These are phyloP conservation scores for Stentor coeruleus DNA, from an alignment of 73 alveolate species.

Conservation along the genomic window DNA sequence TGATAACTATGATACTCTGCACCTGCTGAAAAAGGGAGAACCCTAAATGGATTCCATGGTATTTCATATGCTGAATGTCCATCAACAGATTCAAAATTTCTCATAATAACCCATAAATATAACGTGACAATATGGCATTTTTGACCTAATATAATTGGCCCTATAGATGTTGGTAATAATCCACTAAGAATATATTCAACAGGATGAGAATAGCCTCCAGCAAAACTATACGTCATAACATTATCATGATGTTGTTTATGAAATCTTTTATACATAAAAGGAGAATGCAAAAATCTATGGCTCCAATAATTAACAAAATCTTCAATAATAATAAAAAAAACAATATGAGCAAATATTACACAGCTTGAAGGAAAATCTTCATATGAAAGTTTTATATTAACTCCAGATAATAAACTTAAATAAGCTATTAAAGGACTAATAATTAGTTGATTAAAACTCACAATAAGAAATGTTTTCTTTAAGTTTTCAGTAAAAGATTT, in stretches of 20 bases:
- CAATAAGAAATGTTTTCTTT: slow-evolving; percentile 32
- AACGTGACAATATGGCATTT: background rate
- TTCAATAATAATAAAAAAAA: slow-evolving; percentile 48
- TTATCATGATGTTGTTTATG: slow-evolving; percentile 70
- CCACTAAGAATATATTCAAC: slow-evolving; percentile 55
- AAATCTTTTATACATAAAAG: slow-evolving; percentile 36
- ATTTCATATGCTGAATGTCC: slow-evolving; percentile 55
- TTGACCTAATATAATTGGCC: slow-evolving; percentile 17
- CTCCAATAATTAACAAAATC: slow-evolving; percentile 54
- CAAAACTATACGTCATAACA: slow-evolving; percentile 42
- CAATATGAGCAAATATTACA: slow-evolving; percentile 38
- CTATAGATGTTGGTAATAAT: slow-evolving; percentile 47
- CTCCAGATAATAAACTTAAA: background rate
- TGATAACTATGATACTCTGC: slow-evolving; percentile 66
- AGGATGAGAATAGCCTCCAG: slow-evolving; percentile 71
- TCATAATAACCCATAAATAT: background rate
- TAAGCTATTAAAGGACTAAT: slow-evolving; percentile 26
- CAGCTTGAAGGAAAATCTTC: slow-evolving; percentile 42
- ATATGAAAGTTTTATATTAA: slow-evolving; percentile 28
- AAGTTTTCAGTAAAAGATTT: slow-evolving; percentile 44
- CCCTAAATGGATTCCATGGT: slow-evolving; percentile 74
- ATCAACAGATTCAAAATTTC: slow-evolving; percentile 50
- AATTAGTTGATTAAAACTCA: slow-evolving; percentile 30
- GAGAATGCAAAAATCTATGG: slow-evolving; percentile 62
- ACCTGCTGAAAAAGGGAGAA: slow-evolving; percentile 63